Percentiles rank a stretch among this genome's conserved stretches.
Evolutionary conservation across 495 filamentous ascomycete genomes (phyloP).

Genomic region (Haplographium delicatum): DNA sequence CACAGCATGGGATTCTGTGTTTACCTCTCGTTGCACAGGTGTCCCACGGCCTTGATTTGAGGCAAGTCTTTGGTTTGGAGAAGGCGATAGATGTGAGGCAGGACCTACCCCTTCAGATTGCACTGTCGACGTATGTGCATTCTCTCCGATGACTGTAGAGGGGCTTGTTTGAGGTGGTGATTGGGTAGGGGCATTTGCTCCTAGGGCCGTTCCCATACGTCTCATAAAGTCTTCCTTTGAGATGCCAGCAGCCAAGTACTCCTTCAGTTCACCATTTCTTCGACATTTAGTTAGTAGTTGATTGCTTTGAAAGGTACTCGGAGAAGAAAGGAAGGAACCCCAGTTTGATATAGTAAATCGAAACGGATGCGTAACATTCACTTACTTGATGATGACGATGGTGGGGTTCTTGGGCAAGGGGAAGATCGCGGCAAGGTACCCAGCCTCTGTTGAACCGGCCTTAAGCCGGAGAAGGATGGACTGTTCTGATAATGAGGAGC

Average conservation of each 20-base stretch:
- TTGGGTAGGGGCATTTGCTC: neutral
- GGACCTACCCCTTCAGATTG: too few relatives aligned
- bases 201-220: slow-evolving; percentile 40
- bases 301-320: too few relatives aligned
- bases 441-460: slow-evolving; percentile 70
- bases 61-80: neutral
- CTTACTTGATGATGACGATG: slow-evolving; percentile 59
- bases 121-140: too few relatives aligned
- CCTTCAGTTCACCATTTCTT: slow-evolving; percentile 56
- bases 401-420: slow-evolving; percentile 68
- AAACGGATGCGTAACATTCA: neutral
- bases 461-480: slow-evolving; percentile 64
- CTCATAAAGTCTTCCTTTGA: slow-evolving; percentile 52
- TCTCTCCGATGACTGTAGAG: too few relatives aligned
- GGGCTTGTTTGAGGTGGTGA: too few relatives aligned
- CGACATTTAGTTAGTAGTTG: too few relatives aligned
- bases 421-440: slow-evolving; percentile 74
- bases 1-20: too few relatives aligned
- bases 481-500: slow-evolving; percentile 44
- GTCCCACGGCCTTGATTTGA: too few relatives aligned
- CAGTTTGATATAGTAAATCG: neutral
- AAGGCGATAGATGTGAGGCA: neutral
- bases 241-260: slow-evolving; percentile 57
- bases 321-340: neutral
- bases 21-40: too few relatives aligned